Percentiles rank a stretch among this genome's conserved stretches.
Evolutionary conservation across 495 filamentous ascomycete genomes (phyloP).

Genomic region (Haplographium delicatum): DNA sequence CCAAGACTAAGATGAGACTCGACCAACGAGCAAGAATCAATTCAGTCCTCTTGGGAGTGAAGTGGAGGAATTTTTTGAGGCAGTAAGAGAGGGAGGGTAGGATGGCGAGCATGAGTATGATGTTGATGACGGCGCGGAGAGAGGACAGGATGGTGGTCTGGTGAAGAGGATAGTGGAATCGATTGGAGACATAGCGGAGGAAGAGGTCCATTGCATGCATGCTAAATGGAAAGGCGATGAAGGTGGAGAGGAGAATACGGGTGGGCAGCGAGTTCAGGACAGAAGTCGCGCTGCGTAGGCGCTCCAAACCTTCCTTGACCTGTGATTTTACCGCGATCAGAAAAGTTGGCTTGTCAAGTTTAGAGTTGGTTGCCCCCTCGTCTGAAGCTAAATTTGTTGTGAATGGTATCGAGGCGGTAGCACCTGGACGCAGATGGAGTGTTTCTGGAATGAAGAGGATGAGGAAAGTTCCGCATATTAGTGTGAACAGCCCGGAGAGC

Average conservation of each 20-base stretch:
- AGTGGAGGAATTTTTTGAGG: slow-evolving; percentile 14
- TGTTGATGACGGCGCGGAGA: slow-evolving; percentile 41
- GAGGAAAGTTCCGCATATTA: slow-evolving; percentile 26
- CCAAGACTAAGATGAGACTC: slow-evolving; percentile 40
- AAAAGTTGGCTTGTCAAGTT: not conserved
- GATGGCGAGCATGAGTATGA: slow-evolving; percentile 42
- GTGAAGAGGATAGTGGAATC: slow-evolving; percentile 46
- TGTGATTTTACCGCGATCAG: slow-evolving; percentile 1
- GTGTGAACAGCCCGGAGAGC: slow-evolving; percentile 33
- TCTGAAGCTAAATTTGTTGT: not conserved
- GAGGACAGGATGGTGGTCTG: slow-evolving; percentile 49
- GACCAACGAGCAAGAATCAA: slow-evolving; percentile 47
- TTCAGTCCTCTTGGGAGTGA: slow-evolving; percentile 39
- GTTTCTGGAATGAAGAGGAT: slow-evolving; percentile 43
- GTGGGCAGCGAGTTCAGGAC: slow-evolving; percentile 10
- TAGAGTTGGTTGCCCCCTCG: not conserved
- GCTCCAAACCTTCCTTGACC: not conserved
- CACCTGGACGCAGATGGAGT: slow-evolving; percentile 21
- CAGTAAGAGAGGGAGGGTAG: slow-evolving; percentile 38
- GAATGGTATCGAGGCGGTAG: not conserved
- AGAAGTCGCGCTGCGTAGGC: not conserved
- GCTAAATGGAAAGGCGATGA: slow-evolving; percentile 2
- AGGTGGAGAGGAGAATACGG: slow-evolving; percentile 8
- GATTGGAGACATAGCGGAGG: slow-evolving; percentile 49
- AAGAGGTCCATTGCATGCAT: slow-evolving; percentile 20